A percentile compares a stretch with the other conserved stretches of the same genome.
Evolutionary conservation across 2,329 filamentous ascomycete genomes (phyloP).

Genomic region (Coleophoma crateriformis): DNA sequence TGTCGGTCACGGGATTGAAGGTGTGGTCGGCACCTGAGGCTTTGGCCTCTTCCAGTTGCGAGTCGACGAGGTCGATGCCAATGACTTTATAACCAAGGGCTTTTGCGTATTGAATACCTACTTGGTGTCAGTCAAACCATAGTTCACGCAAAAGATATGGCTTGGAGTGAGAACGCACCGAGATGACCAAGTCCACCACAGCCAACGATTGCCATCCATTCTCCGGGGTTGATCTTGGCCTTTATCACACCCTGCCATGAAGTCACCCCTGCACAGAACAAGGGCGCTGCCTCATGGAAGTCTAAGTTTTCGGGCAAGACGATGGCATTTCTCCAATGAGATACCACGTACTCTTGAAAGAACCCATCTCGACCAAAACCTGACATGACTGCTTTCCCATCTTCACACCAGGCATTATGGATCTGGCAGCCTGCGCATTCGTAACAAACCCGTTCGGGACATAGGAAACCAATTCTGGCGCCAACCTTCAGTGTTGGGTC

Average conservation of each 20-base stretch:
- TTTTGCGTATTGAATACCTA: slow-evolving; percentile 15
- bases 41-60: slow-evolving; percentile 11
- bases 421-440: slow-evolving; percentile 38
- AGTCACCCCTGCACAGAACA: slow-evolving; percentile 47
- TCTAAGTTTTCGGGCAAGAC: slow-evolving; percentile 31
- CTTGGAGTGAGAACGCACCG: slow-evolving; percentile 2
- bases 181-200: slow-evolving; percentile 15
- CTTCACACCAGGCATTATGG: slow-evolving; percentile 35
- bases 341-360: slow-evolving; percentile 40
- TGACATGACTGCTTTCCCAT: slow-evolving; percentile 31
- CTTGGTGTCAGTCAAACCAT: neutral
- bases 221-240: slow-evolving; percentile 7
- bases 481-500: slow-evolving; percentile 7
- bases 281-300: slow-evolving; percentile 30
- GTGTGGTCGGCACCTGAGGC: slow-evolving; percentile 8
- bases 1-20: slow-evolving; percentile 12
- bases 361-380: slow-evolving; percentile 38
- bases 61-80: slow-evolving; percentile 12
- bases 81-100: slow-evolving; percentile 13
- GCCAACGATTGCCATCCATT: slow-evolving; percentile 16
- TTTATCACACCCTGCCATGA: slow-evolving; percentile 9
- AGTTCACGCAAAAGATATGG: no score
- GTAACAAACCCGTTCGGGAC: slow-evolving; percentile 5
- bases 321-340: slow-evolving; percentile 38
- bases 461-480: slow-evolving; percentile 9